These are phyloP conservation scores for Ajuga reptans DNA, from an alignment of 305 asterid species.

Conservation along the genomic window DNA sequence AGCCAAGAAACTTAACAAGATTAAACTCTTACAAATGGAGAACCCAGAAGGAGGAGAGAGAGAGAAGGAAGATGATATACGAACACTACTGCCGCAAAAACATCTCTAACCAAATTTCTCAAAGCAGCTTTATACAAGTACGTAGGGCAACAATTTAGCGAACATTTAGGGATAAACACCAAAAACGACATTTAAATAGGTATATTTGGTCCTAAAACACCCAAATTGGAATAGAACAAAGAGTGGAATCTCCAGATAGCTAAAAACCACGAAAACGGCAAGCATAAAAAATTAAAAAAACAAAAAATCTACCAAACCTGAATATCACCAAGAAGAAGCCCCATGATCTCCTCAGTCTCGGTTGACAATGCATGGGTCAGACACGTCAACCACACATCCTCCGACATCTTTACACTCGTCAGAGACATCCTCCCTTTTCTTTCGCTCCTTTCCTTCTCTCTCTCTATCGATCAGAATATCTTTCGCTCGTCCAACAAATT, in stretches of 20 bases:
- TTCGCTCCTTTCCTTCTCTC: not conserved
- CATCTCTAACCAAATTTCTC: not conserved
- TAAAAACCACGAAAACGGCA: conserved; percentile 19
- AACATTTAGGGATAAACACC: conserved; percentile 3
- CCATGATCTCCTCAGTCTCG: conserved; percentile 98
- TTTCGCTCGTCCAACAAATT: not conserved
- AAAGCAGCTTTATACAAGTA: not conserved
- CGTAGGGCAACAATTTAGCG: not conserved
- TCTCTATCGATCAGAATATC: conserved; percentile 12
- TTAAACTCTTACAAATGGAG: conserved; percentile 7
- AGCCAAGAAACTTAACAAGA: not conserved
- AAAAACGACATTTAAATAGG: not conserved
- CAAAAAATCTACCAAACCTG: conserved; percentile 38
- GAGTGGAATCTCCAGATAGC: not conserved
- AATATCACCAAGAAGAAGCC: conserved; percentile 94
- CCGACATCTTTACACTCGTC: conserved; percentile 87
- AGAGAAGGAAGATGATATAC: not conserved
- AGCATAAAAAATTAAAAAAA: not conserved
- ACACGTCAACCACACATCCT: conserved; percentile 97
- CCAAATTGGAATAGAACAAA: not conserved
- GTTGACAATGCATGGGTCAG: conserved; percentile 99
- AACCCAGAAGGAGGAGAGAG: not conserved
- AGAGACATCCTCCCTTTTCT: conserved; percentile 49
- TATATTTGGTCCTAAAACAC: not conserved
- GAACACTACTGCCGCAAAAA: not conserved